Conservation (phyloP, 177 flowering plant species). For the Vitis hybrid region DNA sequence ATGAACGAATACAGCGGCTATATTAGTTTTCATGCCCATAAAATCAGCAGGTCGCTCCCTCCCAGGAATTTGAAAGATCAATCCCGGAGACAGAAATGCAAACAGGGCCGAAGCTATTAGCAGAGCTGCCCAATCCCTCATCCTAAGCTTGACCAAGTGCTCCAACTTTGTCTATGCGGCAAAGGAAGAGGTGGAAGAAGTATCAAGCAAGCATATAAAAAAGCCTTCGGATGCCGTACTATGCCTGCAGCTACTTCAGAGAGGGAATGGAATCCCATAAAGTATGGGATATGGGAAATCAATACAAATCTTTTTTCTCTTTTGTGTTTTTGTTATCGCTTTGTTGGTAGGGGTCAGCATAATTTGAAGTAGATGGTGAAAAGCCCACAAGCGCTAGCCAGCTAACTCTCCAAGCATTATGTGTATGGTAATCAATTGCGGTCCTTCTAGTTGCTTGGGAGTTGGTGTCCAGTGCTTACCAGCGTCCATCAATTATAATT, state of each 20-base stretch:
- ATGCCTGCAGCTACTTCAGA: not conserved
- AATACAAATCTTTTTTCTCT: not conserved
- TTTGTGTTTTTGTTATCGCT: not conserved
- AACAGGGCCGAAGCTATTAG: constrained; percentile 71
- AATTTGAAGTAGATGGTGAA: not conserved
- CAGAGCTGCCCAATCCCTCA: constrained; percentile 82
- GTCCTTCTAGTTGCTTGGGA: too few relatives aligned
- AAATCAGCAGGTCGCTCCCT: constrained; percentile 59
- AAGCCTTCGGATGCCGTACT: constrained; percentile 8
- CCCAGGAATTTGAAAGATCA: constrained; percentile 73
- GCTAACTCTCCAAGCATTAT: too few relatives aligned
- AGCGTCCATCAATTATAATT: too few relatives aligned
- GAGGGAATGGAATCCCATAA: constrained; percentile 18
- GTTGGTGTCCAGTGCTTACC: too few relatives aligned
- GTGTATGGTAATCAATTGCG: too few relatives aligned
- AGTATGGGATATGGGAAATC: not conserved
- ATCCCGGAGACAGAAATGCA: constrained; percentile 66
- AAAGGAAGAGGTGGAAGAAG: constrained; percentile 6
- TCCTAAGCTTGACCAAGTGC: constrained; percentile 10
- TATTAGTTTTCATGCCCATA: constrained; percentile 73
- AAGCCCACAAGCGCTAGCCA: too few relatives aligned
- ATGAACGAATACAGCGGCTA: constrained; percentile 57
- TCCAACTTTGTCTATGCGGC: not conserved
- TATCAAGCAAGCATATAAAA: not conserved
- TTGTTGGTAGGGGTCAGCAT: constrained; percentile 8